Conservation (phyloP, 2,329 filamentous ascomycete genomes). For the Ascochyta clinopodiicola region DNA sequence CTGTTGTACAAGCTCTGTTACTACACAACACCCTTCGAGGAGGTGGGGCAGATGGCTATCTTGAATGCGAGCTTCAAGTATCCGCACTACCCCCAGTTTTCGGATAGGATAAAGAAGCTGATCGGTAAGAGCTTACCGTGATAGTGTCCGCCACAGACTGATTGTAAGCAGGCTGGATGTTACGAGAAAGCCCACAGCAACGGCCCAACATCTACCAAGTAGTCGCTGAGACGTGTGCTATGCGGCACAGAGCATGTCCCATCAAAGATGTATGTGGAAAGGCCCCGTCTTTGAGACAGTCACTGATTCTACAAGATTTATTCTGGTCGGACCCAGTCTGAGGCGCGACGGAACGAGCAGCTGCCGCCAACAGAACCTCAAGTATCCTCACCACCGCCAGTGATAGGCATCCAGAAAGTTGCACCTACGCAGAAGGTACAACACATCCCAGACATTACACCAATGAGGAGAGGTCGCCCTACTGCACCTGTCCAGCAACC, state of each 20-base stretch:
- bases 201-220: slow-evolving; percentile 96
- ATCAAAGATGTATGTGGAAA: slow-evolving; percentile 76
- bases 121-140: slow-evolving; percentile 69
- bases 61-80: slow-evolving; percentile 95
- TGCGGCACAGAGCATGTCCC: slow-evolving; percentile 86
- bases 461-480: slow-evolving; percentile 89
- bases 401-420: slow-evolving; percentile 81
- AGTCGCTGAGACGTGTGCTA: slow-evolving; percentile 81
- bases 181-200: slow-evolving; percentile 78
- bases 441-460: slow-evolving; percentile 84
- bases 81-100: slow-evolving; percentile 86
- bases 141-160: slow-evolving; percentile 12
- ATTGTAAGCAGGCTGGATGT: slow-evolving; percentile 75
- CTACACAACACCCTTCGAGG: slow-evolving; percentile 98
- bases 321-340: slow-evolving; percentile 65
- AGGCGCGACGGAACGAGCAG: slow-evolving; percentile 66
- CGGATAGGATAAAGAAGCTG: slow-evolving; percentile 84
- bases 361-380: slow-evolving; percentile 64
- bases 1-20: slow-evolving; percentile 98
- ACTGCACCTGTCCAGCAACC: slow-evolving; percentile 57
- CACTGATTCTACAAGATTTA: slow-evolving; percentile 55
- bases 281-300: background rate
- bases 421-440: slow-evolving; percentile 74
- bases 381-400: slow-evolving; percentile 59
- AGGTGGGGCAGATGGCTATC: slow-evolving; percentile 96